These are phyloP conservation scores for Didymella keratinophila DNA, from an alignment of 2,329 filamentous ascomycete species.

Conservation along the genomic window DNA sequence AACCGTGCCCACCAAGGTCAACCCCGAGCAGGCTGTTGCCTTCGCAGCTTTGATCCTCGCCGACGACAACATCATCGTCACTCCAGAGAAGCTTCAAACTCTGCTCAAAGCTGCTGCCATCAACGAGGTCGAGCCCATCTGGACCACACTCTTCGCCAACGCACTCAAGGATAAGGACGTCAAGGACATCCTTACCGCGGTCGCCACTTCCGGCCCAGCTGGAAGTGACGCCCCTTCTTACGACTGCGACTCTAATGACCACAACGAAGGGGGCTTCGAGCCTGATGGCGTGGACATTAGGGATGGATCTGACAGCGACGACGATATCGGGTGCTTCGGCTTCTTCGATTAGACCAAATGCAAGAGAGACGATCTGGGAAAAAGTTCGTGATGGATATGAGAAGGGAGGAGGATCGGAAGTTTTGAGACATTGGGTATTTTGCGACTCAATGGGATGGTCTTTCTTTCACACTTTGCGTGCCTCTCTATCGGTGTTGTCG, in stretches of 20 bases:
- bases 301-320: slow-evolving; percentile 1
- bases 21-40: slow-evolving; percentile 71
- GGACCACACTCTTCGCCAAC: slow-evolving; percentile 96
- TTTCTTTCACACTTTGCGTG: slow-evolving; percentile 23
- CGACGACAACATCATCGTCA: slow-evolving; percentile 95
- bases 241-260: neutral
- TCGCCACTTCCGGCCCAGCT: slow-evolving; percentile 61
- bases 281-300: slow-evolving; percentile 1
- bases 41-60: slow-evolving; percentile 99
- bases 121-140: slow-evolving; percentile 94
- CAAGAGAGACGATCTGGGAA: neutral
- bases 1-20: slow-evolving; percentile 10
- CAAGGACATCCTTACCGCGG: slow-evolving; percentile 83
- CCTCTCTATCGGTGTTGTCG: neutral
- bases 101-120: slow-evolving; percentile 89
- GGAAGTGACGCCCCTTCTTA: slow-evolving; percentile 8
- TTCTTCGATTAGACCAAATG: neutral
- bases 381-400: neutral
- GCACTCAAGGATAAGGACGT: slow-evolving; percentile 90
- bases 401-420: slow-evolving; percentile 8
- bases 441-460: slow-evolving; percentile 15
- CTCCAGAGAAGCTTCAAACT: slow-evolving; percentile 93
- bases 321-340: neutral
- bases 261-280: slow-evolving; percentile 1
- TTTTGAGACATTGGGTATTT: slow-evolving; percentile 27